Evolutionary conservation across 2,329 filamentous ascomycete genomes (phyloP), one percentile per base, ranked within the genome.

Genomic region (Fusarium chaquense): DNA sequence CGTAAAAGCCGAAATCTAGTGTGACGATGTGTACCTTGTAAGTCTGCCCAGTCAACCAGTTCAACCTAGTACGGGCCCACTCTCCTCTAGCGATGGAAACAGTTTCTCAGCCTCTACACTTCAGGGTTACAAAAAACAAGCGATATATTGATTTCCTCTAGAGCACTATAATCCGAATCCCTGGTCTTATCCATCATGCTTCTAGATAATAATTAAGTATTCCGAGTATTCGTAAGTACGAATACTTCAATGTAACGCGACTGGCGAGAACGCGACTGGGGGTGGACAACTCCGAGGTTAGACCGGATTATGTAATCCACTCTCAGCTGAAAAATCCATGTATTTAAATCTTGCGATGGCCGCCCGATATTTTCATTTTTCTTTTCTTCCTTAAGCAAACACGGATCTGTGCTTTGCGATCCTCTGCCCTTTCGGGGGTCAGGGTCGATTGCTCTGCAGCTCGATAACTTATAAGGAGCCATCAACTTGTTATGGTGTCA

Each of bases 321-420:
- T 2, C 4, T 28, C 12, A 9, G 18, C 12, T n/a, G 20, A 40
- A 35, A 57, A 30, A 56, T 45, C 20, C 15, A 30, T 64, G 67
- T 66, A 66, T 66, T 61, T 66, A 66, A 66, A 32, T 55, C 38
- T 30, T 9, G 15, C 28, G 71, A 71, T 33, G 44, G 46, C 76
- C 77, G 15, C 15, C 78, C 74, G 77, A 81, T 46, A 45, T 22
- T 46, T 24, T 44, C 80, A 80, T 43, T 50, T 75, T 71, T 72
- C 75, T 77, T 76, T 76, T 76, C 76, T 77, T 74, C 72, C 74
- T 76, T 73, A 78, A 76, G 77, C 75, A 76, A 77, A 81, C 84
- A 88, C 85, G 89, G 91, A 94, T 91, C 90, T 97, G 94, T 97
- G 93, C 90, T 87, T 88, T 90, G 89, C 83, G 83, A 83, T 95